These are phyloP conservation scores for Euphorbia pulcherrima DNA, from an alignment of 345 rosid genomes.

Conservation along the genomic window DNA sequence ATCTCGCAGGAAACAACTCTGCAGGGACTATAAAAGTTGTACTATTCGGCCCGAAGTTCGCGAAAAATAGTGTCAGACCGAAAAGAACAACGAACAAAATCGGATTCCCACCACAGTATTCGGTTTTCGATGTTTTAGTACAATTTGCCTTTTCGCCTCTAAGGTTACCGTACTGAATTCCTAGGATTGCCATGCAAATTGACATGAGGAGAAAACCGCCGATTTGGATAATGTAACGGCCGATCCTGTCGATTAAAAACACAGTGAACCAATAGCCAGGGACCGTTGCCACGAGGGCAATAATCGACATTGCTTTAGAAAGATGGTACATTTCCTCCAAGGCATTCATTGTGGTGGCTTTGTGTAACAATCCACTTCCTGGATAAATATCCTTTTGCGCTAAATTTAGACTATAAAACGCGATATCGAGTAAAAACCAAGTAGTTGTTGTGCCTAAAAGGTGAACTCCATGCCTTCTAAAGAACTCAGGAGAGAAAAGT, in stretches of 20 bases:
- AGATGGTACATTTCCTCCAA: conserved; percentile 53
- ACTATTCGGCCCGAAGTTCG: conserved; percentile 21
- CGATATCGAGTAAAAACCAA: conserved; percentile 71
- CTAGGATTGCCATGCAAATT: conserved; percentile 55
- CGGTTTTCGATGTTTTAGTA: not conserved
- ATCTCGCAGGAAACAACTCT: conserved; percentile 22
- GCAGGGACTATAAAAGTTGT: conserved; percentile 23
- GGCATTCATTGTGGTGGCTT: conserved; percentile 52
- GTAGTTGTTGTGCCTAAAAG: conserved; percentile 61
- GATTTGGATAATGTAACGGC: conserved; percentile 62
- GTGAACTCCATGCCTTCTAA: conserved; percentile 53
- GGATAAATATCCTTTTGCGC: conserved; percentile 65
- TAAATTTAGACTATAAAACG: conserved; percentile 62
- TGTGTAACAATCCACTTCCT: conserved; percentile 44
- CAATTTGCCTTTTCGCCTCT: conserved; percentile 30
- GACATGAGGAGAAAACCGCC: conserved; percentile 64
- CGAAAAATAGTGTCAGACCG: conserved; percentile 57
- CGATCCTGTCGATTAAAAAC: conserved; percentile 50
- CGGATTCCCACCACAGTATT: conserved; percentile 34
- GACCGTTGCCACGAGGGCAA: conserved; percentile 56
- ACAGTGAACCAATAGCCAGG: conserved; percentile 81
- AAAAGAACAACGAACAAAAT: conserved; percentile 34
- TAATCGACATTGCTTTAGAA: conserved; percentile 50
- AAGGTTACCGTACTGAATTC: conserved; percentile 26
- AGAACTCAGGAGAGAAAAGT: conserved; percentile 44